Percentiles rank a stretch among this genome's conserved stretches.
These are phyloP conservation scores for Penicillium griseofulvum DNA, from an alignment of 2,329 filamentous ascomycete genomes.

Conservation along the genomic window DNA sequence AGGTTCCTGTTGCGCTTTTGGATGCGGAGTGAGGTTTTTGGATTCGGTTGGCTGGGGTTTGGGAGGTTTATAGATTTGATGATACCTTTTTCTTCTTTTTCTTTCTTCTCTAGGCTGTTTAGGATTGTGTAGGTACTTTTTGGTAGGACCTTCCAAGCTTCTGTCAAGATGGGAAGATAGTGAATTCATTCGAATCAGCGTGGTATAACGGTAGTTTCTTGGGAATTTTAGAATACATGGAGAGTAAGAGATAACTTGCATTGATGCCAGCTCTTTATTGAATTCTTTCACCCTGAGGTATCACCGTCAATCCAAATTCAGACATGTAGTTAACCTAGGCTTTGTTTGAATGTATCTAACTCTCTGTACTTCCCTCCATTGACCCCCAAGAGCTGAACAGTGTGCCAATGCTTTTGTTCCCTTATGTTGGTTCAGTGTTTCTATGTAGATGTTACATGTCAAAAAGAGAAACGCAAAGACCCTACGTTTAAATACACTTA, in stretches of 20 bases:
- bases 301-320: too few relatives aligned
- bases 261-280: too few relatives aligned
- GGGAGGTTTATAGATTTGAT: background rate
- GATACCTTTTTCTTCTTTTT: constrained; percentile 14
- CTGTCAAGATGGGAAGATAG: background rate
- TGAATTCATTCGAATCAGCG: background rate
- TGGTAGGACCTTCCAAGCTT: background rate
- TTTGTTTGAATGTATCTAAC: too few relatives aligned
- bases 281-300: too few relatives aligned
- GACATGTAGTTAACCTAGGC: too few relatives aligned
- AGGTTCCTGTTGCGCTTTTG: constrained; percentile 68
- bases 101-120: background rate
- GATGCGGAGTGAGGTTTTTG: constrained; percentile 65
- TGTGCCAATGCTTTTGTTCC: too few relatives aligned
- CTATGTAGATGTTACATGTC: too few relatives aligned
- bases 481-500: background rate
- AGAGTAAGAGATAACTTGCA: too few relatives aligned
- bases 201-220: background rate
- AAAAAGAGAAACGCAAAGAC: background rate
- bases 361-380: too few relatives aligned
- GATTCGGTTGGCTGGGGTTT: constrained; percentile 39
- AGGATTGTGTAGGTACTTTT: background rate
- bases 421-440: too few relatives aligned
- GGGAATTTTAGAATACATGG: too few relatives aligned
- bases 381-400: too few relatives aligned